Conservation (phyloP, 176 grass and related monocot genomes). For the Zizania latifolia region DNA sequence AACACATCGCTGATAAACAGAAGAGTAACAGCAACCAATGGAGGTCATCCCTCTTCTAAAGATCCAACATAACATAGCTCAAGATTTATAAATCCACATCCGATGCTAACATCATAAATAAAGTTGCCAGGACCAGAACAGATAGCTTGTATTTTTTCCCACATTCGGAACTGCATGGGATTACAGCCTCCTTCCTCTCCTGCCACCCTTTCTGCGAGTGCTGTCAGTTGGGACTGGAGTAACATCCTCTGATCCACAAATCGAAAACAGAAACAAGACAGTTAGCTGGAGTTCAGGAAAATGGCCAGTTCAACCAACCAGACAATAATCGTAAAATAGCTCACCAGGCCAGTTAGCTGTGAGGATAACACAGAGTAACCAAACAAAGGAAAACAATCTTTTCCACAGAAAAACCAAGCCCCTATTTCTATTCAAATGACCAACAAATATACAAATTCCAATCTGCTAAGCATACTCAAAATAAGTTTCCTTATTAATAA, state of each 20-base stretch:
- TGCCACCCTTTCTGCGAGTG: slow-evolving; percentile 82
- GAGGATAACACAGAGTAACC: not conserved
- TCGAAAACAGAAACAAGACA: fast-evolving
- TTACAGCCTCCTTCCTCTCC: slow-evolving; percentile 85
- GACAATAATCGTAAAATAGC: too few relatives aligned
- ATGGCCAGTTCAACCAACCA: not conserved
- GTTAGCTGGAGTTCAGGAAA: too few relatives aligned
- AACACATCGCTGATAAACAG: not conserved
- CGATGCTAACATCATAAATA: slow-evolving; percentile 8
- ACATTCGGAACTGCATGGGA: not conserved
- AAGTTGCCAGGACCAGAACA: not conserved
- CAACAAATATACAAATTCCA: too few relatives aligned
- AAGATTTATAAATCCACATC: slow-evolving; percentile 27
- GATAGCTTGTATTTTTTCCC: too few relatives aligned
- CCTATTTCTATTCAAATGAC: too few relatives aligned
- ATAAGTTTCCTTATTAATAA: too few relatives aligned
- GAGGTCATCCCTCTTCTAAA: not conserved
- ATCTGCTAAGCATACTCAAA: too few relatives aligned
- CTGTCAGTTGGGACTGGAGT: slow-evolving; percentile 85
- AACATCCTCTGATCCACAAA: slow-evolving; percentile 62
- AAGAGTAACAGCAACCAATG: not conserved
- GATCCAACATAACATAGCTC: slow-evolving; percentile 6
- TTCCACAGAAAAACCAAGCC: not conserved
- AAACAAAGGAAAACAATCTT: not conserved
- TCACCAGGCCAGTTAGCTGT: too few relatives aligned